These are phyloP conservation scores for Didymella sp. DNA, from an alignment of 2,329 filamentous ascomycete genomes.

Conservation along the genomic window DNA sequence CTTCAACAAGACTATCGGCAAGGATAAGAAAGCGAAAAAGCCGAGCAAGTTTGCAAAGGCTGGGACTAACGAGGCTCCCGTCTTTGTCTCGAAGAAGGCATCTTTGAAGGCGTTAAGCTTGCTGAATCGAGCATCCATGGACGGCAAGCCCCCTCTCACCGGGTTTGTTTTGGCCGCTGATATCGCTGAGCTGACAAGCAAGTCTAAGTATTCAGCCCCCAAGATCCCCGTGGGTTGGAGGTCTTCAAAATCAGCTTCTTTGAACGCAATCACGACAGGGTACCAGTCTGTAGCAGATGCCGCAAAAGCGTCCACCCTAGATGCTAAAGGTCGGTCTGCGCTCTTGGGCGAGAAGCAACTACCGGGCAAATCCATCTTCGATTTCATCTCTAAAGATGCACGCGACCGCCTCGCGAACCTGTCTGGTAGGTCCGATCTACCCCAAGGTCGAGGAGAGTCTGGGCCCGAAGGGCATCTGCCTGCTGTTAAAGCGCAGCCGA, in stretches of 20 bases:
- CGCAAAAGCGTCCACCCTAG: conserved; percentile 76
- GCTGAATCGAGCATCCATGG: conserved; percentile 71
- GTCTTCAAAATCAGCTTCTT: conserved; percentile 55
- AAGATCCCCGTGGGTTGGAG: conserved; percentile 77
- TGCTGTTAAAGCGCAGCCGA: conserved; percentile 67
- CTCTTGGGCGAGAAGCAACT: conserved; percentile 81
- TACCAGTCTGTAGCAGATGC: conserved; percentile 75
- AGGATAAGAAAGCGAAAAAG: conserved; percentile 75
- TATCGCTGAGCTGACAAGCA: conserved; percentile 51
- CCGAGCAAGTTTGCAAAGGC: conserved; percentile 65
- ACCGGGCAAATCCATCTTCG: conserved; percentile 93
- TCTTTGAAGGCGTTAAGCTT: conserved; percentile 56
- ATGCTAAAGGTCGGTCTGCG: conserved; percentile 77
- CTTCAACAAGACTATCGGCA: conserved; percentile 82
- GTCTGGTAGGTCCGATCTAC: conserved; percentile 78
- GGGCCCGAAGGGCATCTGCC: conserved; percentile 69
- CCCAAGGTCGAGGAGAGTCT: conserved; percentile 76
- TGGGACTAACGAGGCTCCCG: conserved; percentile 68
- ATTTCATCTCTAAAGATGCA: conserved; percentile 81
- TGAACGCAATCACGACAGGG: conserved; percentile 42
- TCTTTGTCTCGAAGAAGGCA: conserved; percentile 76
- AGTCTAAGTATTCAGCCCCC: conserved; percentile 66
- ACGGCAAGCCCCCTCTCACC: conserved; percentile 78
- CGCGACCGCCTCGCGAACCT: conserved; percentile 77
- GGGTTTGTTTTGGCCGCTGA: conserved; percentile 75